A percentile compares a stretch with the other conserved stretches of the same genome.
Evolutionary conservation across 495 filamentous ascomycete species (phyloP).

Genomic region (Staphylotrichum tortipilum): DNA sequence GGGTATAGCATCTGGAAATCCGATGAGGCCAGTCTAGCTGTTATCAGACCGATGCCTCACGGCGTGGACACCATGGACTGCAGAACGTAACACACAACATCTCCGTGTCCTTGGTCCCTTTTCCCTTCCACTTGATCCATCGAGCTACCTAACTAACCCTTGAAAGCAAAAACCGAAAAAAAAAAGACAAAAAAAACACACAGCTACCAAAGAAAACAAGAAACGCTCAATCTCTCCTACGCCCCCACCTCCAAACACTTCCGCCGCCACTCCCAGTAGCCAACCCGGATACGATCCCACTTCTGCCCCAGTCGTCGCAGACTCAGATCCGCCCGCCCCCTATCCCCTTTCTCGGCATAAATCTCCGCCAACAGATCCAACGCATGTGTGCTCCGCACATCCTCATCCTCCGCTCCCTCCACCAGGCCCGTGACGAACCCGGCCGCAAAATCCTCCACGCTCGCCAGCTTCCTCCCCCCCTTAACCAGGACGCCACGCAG

Average conservation of each 20-base stretch:
- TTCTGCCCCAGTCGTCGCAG: conserved; percentile 66
- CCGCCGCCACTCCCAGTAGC: conserved; percentile 85
- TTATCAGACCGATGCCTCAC: too few species aligned
- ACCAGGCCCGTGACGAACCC: conserved; percentile 52
- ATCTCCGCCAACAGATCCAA: conserved; percentile 82
- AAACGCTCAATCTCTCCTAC: not conserved
- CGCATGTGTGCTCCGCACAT: conserved; percentile 73
- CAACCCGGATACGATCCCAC: conserved; percentile 83
- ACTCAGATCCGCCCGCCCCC: conserved; percentile 52
- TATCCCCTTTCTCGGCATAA: conserved; percentile 53
- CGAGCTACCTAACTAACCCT: too few species aligned
- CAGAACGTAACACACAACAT: too few species aligned
- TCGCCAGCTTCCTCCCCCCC: conserved; percentile 45
- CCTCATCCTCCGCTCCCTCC: conserved; percentile 33
- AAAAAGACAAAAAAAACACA: not conserved
- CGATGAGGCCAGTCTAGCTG: too few species aligned
- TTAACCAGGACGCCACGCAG: conserved; percentile 66
- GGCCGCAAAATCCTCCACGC: conserved; percentile 55
- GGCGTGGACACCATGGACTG: too few species aligned
- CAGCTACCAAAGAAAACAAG: not conserved
- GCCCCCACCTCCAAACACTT: conserved; percentile 17
- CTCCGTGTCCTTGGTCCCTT: too few species aligned
- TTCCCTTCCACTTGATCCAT: too few species aligned
- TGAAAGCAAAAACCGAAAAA: too few species aligned
- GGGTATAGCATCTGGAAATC: too few species aligned